A percentile compares a stretch with the other conserved stretches of the same genome.
Evolutionary conservation across 768 basidiomycete species (phyloP).

Genomic region (Kondoa malvinella): DNA sequence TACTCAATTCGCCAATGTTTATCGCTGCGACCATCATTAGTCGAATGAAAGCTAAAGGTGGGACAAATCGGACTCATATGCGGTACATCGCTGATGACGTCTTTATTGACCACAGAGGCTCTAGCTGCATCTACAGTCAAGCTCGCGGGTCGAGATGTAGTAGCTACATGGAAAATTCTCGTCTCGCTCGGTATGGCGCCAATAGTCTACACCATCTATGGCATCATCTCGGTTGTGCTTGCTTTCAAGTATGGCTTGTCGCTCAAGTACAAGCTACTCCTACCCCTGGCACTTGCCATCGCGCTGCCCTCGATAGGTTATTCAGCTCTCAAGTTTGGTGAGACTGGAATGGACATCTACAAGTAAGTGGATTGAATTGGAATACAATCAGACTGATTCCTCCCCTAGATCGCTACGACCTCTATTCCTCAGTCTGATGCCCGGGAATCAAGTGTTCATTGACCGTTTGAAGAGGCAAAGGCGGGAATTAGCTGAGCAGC

Average conservation of each 20-base stretch:
- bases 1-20: conserved; percentile 86
- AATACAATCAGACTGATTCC: background rate
- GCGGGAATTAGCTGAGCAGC: conserved; percentile 33
- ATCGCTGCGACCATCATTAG: conserved; percentile 73
- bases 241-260: conserved; percentile 52
- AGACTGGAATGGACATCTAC: conserved; percentile 90
- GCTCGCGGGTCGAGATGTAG: conserved; percentile 85
- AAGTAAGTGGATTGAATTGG: conserved; percentile 44
- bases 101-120: conserved; percentile 46
- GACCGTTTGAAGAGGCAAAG: conserved; percentile 53
- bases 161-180: conserved; percentile 93
- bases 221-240: conserved; percentile 54
- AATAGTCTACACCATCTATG: conserved; percentile 66
- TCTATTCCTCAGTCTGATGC: conserved; percentile 66
- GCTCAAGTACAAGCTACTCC: conserved; percentile 48
- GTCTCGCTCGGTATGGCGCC: conserved; percentile 84
- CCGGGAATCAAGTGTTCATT: conserved; percentile 44
- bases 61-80: conserved; percentile 12
- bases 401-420: conserved; percentile 66
- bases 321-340: conserved; percentile 88
- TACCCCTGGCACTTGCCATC: conserved; percentile 58
- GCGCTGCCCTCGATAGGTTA: conserved; percentile 74
- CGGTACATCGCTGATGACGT: background rate
- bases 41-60: conserved; percentile 74
- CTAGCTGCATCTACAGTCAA: conserved; percentile 90